A percentile compares a stretch with the other conserved stretches of the same genome.
phyloP scores from a whole-genome alignment of 2,329 filamentous ascomycete species.

The Botrytis squamosa region DNA sequence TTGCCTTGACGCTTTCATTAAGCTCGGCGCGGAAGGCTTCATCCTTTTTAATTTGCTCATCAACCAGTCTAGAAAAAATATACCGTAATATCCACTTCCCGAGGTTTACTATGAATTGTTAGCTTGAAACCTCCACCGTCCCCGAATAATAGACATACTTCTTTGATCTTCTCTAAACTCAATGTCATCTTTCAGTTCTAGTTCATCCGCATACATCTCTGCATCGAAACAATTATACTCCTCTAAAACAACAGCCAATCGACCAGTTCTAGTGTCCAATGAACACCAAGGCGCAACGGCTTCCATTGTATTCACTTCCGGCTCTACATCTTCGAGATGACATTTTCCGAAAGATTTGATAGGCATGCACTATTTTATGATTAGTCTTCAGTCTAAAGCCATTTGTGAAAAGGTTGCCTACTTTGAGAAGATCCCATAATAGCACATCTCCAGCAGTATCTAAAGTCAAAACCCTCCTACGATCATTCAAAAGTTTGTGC shows the following conservation, averaged over 20 bases:
- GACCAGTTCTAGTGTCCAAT: constrained; percentile 89
- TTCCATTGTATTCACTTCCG: constrained; percentile 81
- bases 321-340: constrained; percentile 88
- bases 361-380: constrained; percentile 66
- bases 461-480: constrained; percentile 82
- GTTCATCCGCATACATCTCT: constrained; percentile 93
- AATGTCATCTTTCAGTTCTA: constrained; percentile 68
- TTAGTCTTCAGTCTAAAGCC: constrained; percentile 29
- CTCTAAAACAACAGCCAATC: constrained; percentile 85
- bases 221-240: constrained; percentile 97
- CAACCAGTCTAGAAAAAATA: constrained; percentile 83
- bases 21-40: constrained; percentile 68
- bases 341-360: constrained; percentile 92
- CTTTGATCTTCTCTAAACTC: constrained; percentile 91
- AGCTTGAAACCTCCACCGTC: constrained; percentile 30
- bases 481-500: constrained; percentile 86
- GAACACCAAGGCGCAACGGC: constrained; percentile 95
- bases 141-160: constrained; percentile 57
- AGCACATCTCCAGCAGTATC: constrained; percentile 95
- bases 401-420: constrained; percentile 43
- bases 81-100: constrained; percentile 96
- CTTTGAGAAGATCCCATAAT: constrained; percentile 89
- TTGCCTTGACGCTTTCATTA: constrained; percentile 59
- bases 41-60: constrained; percentile 86
- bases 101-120: constrained; percentile 72